phyloP scores from a whole-genome alignment of 2,329 filamentous ascomycete species.

The Didymella sp. region DNA sequence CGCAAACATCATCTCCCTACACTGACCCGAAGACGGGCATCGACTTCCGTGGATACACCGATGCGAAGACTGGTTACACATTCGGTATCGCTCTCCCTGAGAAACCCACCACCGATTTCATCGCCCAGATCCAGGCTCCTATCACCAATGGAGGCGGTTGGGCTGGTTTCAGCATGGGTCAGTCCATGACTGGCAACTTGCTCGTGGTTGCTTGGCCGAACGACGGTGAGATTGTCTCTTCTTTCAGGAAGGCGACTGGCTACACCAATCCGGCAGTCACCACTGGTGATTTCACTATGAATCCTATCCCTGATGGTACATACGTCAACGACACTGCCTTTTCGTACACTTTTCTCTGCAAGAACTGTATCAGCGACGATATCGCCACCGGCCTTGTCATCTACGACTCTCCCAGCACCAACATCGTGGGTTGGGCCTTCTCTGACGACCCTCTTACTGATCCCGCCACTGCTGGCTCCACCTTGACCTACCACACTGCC shows the following conservation, averaged over 20 bases:
- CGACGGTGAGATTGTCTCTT: constrained; percentile 55
- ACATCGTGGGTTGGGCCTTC: constrained; percentile 45
- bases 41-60: constrained; percentile 42
- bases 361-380: constrained; percentile 43
- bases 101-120: constrained; percentile 59
- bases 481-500: constrained; percentile 41
- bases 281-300: constrained; percentile 51
- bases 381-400: constrained; percentile 30
- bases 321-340: constrained; percentile 62
- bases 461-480: constrained; percentile 30
- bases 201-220: constrained; percentile 63
- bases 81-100: constrained; percentile 62
- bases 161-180: constrained; percentile 59
- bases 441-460: constrained; percentile 36
- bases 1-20: constrained; percentile 37
- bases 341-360: constrained; percentile 64
- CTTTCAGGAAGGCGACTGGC: constrained; percentile 55
- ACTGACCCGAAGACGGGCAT: constrained; percentile 46
- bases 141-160: constrained; percentile 59
- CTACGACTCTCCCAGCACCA: constrained; percentile 30
- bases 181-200: constrained; percentile 58
- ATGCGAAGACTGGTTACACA: constrained; percentile 50
- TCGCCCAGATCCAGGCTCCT: constrained; percentile 58
- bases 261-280: constrained; percentile 59
- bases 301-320: constrained; percentile 59